These are phyloP conservation scores for Urtica urens DNA, from an alignment of 306 rosid species.

Conservation along the genomic window DNA sequence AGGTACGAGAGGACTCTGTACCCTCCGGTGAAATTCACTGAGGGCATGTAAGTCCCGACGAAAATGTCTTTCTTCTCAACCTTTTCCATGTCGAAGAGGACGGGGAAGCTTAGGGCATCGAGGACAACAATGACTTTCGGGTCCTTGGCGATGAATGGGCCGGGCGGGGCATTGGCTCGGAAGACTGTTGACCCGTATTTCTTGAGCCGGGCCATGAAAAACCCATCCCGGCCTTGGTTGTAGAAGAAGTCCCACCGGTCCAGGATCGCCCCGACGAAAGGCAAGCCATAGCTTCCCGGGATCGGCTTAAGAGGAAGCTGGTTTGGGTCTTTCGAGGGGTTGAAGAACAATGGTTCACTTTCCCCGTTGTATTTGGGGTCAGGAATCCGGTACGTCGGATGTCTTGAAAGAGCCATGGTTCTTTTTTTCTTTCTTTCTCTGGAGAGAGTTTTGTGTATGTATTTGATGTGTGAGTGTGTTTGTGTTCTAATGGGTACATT, in stretches of 20 bases:
- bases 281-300: constrained; percentile 52
- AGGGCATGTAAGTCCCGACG: constrained; percentile 76
- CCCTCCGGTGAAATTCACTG: constrained; percentile 52
- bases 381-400: neutral
- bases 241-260: constrained; percentile 57
- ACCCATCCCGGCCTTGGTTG: constrained; percentile 46
- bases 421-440: no score
- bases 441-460: no score
- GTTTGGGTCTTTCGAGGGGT: neutral
- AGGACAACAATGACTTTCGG: constrained; percentile 39
- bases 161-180: constrained; percentile 67
- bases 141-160: constrained; percentile 43
- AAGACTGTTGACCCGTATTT: constrained; percentile 48
- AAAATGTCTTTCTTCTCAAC: constrained; percentile 48
- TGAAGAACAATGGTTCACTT: neutral
- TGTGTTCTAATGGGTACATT: no score
- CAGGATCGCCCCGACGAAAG: constrained; percentile 40
- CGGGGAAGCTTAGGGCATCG: constrained; percentile 46
- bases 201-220: constrained; percentile 33
- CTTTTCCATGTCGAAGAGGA: constrained; percentile 44
- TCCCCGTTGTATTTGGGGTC: neutral
- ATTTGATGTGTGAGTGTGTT: no score
- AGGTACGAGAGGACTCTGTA: constrained; percentile 47
- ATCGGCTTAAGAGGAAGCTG: constrained; percentile 42
- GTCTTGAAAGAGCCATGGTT: constrained; percentile 8